Conservation (phyloP, 768 basidiomycete genomes). For the Auriscalpium vulgare region DNA sequence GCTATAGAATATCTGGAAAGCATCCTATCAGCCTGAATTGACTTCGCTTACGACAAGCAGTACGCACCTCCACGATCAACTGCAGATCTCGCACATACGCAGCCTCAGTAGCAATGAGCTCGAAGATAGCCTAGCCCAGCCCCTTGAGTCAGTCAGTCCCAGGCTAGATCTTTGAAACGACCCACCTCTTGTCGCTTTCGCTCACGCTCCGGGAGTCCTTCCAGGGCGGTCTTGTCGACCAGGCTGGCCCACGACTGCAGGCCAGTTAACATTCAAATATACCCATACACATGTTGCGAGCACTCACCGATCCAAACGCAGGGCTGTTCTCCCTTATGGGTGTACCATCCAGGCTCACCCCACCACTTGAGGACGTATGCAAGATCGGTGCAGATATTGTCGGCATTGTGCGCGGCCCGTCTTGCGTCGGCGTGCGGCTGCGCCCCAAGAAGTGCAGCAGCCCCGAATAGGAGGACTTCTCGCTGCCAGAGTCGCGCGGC, state of each 20-base stretch:
- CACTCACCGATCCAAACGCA: slow-evolving; percentile 59
- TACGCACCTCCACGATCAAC: slow-evolving; percentile 75
- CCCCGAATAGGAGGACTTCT: slow-evolving; percentile 16
- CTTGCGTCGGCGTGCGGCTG: slow-evolving; percentile 43
- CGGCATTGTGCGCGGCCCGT: slow-evolving; percentile 36
- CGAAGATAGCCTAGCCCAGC: slow-evolving; percentile 70
- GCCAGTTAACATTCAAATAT: background rate
- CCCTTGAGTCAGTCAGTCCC: background rate
- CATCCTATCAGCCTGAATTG: background rate
- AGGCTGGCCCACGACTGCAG: slow-evolving; percentile 86
- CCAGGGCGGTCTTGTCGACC: slow-evolving; percentile 76
- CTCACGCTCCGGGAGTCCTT: slow-evolving; percentile 71
- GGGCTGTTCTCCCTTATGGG: slow-evolving; percentile 43
- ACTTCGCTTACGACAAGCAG: background rate
- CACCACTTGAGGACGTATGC: slow-evolving; percentile 16
- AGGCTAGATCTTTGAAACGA: background rate
- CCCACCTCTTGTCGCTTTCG: slow-evolving; percentile 81
- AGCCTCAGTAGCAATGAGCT: slow-evolving; percentile 85
- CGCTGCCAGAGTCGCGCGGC: slow-evolving; percentile 28
- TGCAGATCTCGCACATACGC: slow-evolving; percentile 90
- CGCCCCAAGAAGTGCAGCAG: slow-evolving; percentile 40
- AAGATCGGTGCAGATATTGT: slow-evolving; percentile 67
- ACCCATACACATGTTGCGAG: slow-evolving; percentile 3
- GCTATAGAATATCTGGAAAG: slow-evolving; percentile 72
- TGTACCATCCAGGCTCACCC: slow-evolving; percentile 17